Conservation (phyloP, 2,329 filamentous ascomycete genomes). For the Penicillium olsonii region DNA sequence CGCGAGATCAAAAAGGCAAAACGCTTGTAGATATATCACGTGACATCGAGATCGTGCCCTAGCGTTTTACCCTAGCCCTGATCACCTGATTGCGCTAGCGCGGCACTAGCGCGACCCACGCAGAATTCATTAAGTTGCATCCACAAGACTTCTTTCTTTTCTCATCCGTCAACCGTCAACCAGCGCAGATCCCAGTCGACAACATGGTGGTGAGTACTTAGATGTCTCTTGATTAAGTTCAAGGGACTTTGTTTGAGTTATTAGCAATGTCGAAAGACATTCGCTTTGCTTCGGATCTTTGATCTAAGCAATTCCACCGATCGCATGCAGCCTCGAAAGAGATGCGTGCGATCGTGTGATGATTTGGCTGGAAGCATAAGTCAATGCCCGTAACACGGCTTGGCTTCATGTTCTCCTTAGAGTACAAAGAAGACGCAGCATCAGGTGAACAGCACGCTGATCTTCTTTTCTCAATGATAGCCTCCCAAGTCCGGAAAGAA, state of each 20-base stretch:
- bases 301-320: constrained; percentile 43
- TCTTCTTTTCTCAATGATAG: constrained; percentile 99
- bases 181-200: constrained; percentile 55
- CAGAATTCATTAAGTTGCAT: constrained; percentile 27
- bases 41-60: constrained; percentile 2
- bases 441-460: constrained; percentile 78
- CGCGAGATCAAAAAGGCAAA: too few relatives aligned
- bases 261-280: constrained; percentile 25
- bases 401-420: constrained; percentile 69
- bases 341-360: constrained; percentile 40
- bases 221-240: constrained; percentile 38
- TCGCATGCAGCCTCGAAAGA: constrained; percentile 31
- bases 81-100: constrained; percentile 31
- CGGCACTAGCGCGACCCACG: constrained; percentile 30
- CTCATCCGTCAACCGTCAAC: constrained; percentile 46
- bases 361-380: constrained; percentile 57
- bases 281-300: constrained; percentile 30
- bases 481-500: constrained; percentile 98
- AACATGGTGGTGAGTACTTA: constrained; percentile 63
- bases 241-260: constrained; percentile 23
- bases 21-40: neutral
- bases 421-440: constrained; percentile 80
- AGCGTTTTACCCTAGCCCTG: constrained; percentile 19
- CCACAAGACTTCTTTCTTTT: constrained; percentile 28
- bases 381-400: constrained; percentile 54